Conservation (phyloP, 371 early-diverging fungal genomes). For the Smittium mucronatum region DNA sequence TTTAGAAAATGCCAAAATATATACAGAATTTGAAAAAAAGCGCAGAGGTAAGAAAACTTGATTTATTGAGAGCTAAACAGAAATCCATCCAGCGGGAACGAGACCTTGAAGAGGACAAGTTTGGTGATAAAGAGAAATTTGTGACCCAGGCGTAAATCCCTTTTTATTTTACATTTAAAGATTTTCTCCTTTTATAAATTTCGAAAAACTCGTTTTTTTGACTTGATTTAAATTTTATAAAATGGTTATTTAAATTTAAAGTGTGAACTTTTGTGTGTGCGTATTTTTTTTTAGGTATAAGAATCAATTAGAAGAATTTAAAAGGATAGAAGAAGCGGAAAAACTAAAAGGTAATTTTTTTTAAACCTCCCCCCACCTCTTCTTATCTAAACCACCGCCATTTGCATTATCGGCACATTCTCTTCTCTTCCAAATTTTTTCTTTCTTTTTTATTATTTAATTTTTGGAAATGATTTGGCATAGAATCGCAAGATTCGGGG, state of each 20-base stretch:
- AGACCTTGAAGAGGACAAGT: conserved; percentile 51
- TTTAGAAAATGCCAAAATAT: conserved; percentile 51
- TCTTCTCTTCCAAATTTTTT: too few relatives aligned
- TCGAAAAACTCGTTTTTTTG: not conserved
- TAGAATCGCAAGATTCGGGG: not conserved
- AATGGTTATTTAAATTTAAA: too few relatives aligned
- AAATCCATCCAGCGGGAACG: conserved; percentile 64
- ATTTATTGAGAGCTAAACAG: conserved; percentile 68
- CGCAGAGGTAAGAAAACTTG: conserved; percentile 67
- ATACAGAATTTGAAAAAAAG: conserved; percentile 58
- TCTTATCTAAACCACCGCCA: too few relatives aligned
- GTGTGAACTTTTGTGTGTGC: too few relatives aligned
- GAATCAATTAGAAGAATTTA: conserved; percentile 3
- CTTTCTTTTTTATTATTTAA: too few relatives aligned
- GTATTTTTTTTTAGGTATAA: conserved; percentile 9
- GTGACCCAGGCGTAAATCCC: conserved; percentile 71
- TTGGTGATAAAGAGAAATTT: conserved; percentile 71
- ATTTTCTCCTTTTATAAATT: not conserved
- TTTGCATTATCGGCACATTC: too few relatives aligned
- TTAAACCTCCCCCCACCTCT: too few relatives aligned
- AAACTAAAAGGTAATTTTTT: not conserved
- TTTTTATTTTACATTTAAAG: too few relatives aligned
- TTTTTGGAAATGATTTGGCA: not conserved
- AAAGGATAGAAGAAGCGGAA: conserved; percentile 5
- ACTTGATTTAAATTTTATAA: too few relatives aligned